Conservation (phyloP, 2,329 filamentous ascomycete species). For the Pleomassaria siparia region DNA sequence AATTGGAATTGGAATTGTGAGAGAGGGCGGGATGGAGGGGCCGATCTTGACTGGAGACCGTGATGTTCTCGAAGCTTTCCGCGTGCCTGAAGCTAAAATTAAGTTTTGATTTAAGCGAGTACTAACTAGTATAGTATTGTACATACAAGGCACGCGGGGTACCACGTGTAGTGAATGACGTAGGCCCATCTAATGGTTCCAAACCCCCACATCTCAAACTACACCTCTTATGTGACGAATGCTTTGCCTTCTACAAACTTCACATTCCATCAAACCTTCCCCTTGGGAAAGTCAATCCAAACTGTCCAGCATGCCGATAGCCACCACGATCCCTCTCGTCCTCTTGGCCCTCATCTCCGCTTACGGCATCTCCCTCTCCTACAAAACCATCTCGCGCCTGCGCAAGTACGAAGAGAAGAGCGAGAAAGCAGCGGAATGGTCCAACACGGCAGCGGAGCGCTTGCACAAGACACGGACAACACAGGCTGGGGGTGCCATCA, state of each 20-base stretch:
- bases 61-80: conserved; percentile 1
- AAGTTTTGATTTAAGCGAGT: not conserved
- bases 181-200: too few relatives aligned
- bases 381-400: conserved; percentile 39
- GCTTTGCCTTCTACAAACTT: too few relatives aligned
- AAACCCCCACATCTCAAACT: too few relatives aligned
- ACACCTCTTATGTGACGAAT: too few relatives aligned
- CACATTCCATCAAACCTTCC: too few relatives aligned
- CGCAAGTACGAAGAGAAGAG: conserved; percentile 37
- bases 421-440: conserved; percentile 42
- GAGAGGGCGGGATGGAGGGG: not conserved
- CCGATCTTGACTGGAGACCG: not conserved
- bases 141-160: not conserved
- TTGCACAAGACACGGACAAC: conserved; percentile 40
- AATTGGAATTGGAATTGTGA: too few relatives aligned
- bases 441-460: conserved; percentile 31
- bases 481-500: conserved; percentile 35
- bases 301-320: too few relatives aligned
- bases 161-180: too few relatives aligned
- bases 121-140: not conserved
- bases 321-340: conserved; percentile 14
- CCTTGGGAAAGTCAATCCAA: too few relatives aligned
- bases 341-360: conserved; percentile 24
- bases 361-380: conserved; percentile 37
- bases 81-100: conserved; percentile 7